Evolutionary conservation across 257 asterid genomes (phyloP), one percentile per base, ranked within the genome.

Genomic region (Solanum chiquidenum): DNA sequence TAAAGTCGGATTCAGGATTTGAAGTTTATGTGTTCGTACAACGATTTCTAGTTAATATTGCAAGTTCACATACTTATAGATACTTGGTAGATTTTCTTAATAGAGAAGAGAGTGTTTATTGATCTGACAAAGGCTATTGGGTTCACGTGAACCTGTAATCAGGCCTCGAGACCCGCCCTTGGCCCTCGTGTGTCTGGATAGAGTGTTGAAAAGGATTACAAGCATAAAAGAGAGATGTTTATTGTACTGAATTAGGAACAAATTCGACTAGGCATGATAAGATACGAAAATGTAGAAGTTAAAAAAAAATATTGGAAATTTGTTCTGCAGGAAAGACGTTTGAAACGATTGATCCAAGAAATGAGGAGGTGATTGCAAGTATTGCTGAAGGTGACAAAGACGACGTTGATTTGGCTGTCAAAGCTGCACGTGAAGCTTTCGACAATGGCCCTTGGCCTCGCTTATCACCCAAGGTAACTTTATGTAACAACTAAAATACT

Each of bases 381-480:
- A 66, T 91, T 35, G 88, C 91, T 33, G 91, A 91, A 60, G 93
- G 93, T 23, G 91, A 71, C 79, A 90, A 88, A 60, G 91, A 83
- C 18, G 93, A 91, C 13, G 85, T 91, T 40, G 90, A 90, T 80
- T 86, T 87, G 84, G 93, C 93, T 16, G 93, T 91, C 44, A 52
- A 88, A 55, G 93, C 93, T 0, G 93, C 93, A 58, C 93, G 93
- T 55, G 86, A 88, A 38, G 93, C 93, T 7, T 91, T 91, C 13
- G 92, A 91, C 35, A 23, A 86, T 29, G 93, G 93, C 16, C 92
- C 92, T 8, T 91, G 93, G 93, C 93, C 93, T 84, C 92, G 92
- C 6, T 83, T 91, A 29, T 14, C 92, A 16, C 90, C 92, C 83
- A 1, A 31, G 3, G 93, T 91, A 89, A 68, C 82, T 21, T 37